Percentiles rank a stretch among this genome's conserved stretches.
These are phyloP conservation scores for Phoenix dactylifera DNA, from an alignment of 176 grass and related monocot genomes.

Conservation along the genomic window DNA sequence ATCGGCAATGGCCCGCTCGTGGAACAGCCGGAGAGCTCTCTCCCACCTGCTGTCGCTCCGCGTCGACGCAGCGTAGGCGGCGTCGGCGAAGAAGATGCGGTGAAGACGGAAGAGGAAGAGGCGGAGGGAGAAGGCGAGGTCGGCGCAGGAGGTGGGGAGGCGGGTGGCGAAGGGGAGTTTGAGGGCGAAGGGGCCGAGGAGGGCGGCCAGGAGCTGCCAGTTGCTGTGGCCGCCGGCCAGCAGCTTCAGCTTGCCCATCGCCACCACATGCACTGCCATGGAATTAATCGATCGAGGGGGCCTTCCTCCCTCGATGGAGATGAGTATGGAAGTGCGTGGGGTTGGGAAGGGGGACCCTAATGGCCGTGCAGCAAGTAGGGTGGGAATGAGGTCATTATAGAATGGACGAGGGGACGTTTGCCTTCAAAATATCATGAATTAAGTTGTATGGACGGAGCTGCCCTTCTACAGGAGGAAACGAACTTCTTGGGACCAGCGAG, in stretches of 20 bases:
- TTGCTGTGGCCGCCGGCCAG: conserved; percentile 14
- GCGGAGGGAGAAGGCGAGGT: conserved; percentile 11
- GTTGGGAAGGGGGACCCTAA: no score
- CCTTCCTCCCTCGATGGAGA: no score
- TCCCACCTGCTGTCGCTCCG: conserved; percentile 1
- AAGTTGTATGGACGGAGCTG: no score
- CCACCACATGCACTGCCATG: conserved; percentile 14
- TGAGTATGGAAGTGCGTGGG: no score
- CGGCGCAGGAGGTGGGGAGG: conserved; percentile 3
- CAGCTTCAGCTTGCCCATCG: conserved; percentile 8
- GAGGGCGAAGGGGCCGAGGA: conserved; percentile 16
- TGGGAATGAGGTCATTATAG: no score
- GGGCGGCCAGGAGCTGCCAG: conserved; percentile 3
- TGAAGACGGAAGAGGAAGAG: conserved; percentile 18
- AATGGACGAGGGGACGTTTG: no score
- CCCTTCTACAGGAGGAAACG: no score
- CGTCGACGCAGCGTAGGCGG: neutral
- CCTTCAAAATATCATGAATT: no score
- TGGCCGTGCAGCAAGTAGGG: no score
- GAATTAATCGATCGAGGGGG: no score
- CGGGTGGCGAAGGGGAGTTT: conserved; percentile 11
- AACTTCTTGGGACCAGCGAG: no score
- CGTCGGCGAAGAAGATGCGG: neutral
- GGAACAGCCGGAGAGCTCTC: conserved; percentile 10
- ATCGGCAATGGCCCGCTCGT: neutral